These are phyloP conservation scores for Leccinum pellstonianum DNA, from an alignment of 768 basidiomycete genomes.

Conservation along the genomic window DNA sequence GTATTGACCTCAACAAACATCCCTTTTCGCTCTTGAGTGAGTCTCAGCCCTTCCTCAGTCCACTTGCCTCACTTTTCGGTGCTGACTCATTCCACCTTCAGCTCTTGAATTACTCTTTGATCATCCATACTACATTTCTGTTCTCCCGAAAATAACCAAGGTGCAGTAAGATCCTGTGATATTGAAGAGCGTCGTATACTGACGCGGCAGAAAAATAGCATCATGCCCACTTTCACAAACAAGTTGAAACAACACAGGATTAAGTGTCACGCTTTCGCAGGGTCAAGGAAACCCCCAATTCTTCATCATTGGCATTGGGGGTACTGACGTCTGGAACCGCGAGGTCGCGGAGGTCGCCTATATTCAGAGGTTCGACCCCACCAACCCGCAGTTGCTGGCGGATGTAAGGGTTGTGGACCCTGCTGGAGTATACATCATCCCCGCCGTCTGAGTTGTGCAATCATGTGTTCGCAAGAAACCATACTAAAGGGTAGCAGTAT, in stretches of 20 bases:
- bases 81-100: background rate
- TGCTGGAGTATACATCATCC: too few species aligned
- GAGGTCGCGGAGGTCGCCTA: background rate
- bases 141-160: background rate
- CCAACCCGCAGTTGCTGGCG: too few species aligned
- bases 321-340: background rate
- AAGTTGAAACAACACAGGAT: background rate
- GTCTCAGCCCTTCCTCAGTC: background rate
- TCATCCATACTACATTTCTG: background rate
- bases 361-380: too few species aligned
- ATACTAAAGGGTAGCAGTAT: too few species aligned
- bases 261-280: background rate
- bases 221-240: background rate
- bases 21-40: background rate
- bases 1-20: background rate
- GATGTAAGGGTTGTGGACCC: too few species aligned
- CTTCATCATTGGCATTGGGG: fast-evolving
- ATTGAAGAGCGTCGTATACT: background rate
- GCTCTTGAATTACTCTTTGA: background rate
- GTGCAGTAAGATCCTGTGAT: background rate
- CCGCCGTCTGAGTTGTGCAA: too few species aligned
- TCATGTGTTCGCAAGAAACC: too few species aligned
- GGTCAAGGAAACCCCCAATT: background rate
- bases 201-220: background rate
- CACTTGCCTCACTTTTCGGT: background rate